Evolutionary conservation across 2,329 filamentous ascomycete species (phyloP).

Genomic region (Cladosporium cucumerinum): DNA sequence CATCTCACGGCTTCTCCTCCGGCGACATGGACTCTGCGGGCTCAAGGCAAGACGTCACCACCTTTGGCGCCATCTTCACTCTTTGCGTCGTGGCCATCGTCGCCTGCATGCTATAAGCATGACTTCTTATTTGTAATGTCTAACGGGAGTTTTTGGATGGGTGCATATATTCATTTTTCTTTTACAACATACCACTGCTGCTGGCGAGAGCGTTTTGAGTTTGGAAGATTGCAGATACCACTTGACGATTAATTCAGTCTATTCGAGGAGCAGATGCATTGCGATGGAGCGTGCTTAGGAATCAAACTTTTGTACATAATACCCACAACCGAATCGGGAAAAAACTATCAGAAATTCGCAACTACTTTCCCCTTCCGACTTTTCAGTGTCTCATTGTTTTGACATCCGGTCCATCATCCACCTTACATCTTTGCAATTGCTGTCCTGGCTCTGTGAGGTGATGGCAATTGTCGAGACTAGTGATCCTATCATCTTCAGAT

Average conservation of each 20-base stretch:
- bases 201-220: neutral
- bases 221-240: constrained; percentile 6
- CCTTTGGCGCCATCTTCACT: constrained; percentile 1
- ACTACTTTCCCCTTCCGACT: neutral
- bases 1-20: constrained; percentile 9
- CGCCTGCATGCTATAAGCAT: constrained; percentile 10
- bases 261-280: neutral
- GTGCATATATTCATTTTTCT: neutral
- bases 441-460: neutral
- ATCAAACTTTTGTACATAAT: neutral
- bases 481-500: neutral
- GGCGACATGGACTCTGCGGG: constrained; percentile 6
- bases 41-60: constrained; percentile 4
- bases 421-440: neutral
- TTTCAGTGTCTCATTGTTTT: neutral
- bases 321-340: neutral
- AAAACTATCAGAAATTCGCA: neutral
- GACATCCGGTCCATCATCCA: neutral
- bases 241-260: neutral
- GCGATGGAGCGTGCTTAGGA: neutral
- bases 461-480: neutral
- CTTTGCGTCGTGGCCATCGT: constrained; percentile 3
- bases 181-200: neutral
- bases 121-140: neutral
- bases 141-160: constrained; percentile 8